Conservation (phyloP, 2,329 filamentous ascomycete species). For the Drechslerella stenobrocha region DNA sequence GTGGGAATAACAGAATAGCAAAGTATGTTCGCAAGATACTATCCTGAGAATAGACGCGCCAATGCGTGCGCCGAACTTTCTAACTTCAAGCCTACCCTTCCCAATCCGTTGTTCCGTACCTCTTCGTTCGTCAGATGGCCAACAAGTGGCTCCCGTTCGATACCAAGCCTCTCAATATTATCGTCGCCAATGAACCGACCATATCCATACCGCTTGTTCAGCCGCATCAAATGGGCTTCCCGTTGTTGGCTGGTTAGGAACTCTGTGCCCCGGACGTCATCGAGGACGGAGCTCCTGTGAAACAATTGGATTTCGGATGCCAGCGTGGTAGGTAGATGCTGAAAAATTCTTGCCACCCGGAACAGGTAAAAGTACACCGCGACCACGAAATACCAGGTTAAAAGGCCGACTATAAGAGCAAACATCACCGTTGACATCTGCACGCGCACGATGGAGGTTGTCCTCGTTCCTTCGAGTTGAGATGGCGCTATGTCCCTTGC, state of each 20-base stretch:
- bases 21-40: constrained; percentile 1
- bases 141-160: constrained; percentile 32
- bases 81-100: constrained; percentile 25
- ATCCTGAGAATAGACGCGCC: constrained; percentile 9
- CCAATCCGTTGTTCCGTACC: constrained; percentile 35
- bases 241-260: constrained; percentile 41
- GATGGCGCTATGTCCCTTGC: not conserved
- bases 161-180: constrained; percentile 21
- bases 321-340: constrained; percentile 46
- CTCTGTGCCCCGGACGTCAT: constrained; percentile 46
- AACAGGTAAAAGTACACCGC: constrained; percentile 43
- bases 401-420: constrained; percentile 19
- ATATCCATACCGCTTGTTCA: constrained; percentile 48
- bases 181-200: constrained; percentile 39
- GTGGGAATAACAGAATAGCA: too few species aligned
- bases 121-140: constrained; percentile 29
- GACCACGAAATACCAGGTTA: constrained; percentile 42
- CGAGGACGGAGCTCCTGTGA: constrained; percentile 44
- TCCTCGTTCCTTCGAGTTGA: constrained; percentile 7
- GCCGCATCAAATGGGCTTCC: constrained; percentile 24
- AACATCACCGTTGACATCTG: constrained; percentile 48
- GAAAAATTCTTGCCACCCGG: constrained; percentile 40
- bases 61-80: not conserved
- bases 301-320: constrained; percentile 50
- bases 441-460: constrained; percentile 19